Evolutionary conservation across 2,329 filamentous ascomycete species (phyloP).

Genomic region (Plectosphaerella plurivora): DNA sequence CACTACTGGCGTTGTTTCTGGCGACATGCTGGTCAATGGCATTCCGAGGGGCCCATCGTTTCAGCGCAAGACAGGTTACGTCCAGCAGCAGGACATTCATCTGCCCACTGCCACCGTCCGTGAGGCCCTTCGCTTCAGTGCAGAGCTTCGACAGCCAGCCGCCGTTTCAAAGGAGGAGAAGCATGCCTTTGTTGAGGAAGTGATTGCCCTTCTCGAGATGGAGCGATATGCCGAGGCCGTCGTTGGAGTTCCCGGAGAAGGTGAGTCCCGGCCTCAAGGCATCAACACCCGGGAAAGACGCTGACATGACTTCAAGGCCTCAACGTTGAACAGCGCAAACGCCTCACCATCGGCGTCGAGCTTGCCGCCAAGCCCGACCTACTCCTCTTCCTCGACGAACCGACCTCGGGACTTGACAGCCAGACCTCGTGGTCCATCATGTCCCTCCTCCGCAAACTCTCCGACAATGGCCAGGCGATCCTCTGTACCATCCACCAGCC

Average conservation of each 20-base stretch:
- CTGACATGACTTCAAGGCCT: constrained; percentile 16
- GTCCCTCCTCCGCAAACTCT: constrained; percentile 63
- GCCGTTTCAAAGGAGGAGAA: constrained; percentile 34
- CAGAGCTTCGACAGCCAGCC: constrained; percentile 61
- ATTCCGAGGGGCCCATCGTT: constrained; percentile 58
- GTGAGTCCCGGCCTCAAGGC: constrained; percentile 1
- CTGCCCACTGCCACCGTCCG: constrained; percentile 36
- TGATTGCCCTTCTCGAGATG: constrained; percentile 28
- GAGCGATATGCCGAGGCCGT: constrained; percentile 66
- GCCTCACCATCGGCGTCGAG: constrained; percentile 73
- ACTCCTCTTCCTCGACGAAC: constrained; percentile 72
- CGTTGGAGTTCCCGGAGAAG: constrained; percentile 63
- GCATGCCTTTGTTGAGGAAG: constrained; percentile 19
- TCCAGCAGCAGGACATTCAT: constrained; percentile 56
- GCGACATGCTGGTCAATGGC: constrained; percentile 68
- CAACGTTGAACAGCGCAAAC: constrained; percentile 41
- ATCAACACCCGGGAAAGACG: neutral
- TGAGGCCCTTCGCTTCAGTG: constrained; percentile 63
- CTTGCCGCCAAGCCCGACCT: constrained; percentile 68
- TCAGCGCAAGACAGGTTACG: constrained; percentile 65
- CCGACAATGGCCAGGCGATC: constrained; percentile 43
- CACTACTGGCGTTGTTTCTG: constrained; percentile 63
- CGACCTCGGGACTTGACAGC: constrained; percentile 70
- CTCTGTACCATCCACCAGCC: constrained; percentile 48
- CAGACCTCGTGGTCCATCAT: constrained; percentile 74